Evolutionary conservation across 1,139 yeast species (phyloP), one percentile per base, ranked within the genome.

Genomic region (Insectozyma bohioensis): DNA sequence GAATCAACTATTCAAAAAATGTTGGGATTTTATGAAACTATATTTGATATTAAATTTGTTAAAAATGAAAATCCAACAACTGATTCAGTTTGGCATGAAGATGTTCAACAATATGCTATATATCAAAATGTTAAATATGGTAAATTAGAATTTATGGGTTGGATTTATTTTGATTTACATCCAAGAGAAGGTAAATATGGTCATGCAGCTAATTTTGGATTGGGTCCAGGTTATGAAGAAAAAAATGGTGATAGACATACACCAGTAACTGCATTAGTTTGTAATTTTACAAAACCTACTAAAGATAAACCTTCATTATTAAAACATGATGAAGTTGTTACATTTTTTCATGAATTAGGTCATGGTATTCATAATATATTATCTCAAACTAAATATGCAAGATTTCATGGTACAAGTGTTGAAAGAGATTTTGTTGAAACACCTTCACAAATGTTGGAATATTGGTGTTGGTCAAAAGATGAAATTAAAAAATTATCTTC

Each of bases 401-500:
- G 80, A 41, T 85, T 85, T 60, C 84, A 80, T 49, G 95, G 95
- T 13, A 80, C 88, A 17, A 65, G 74, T 27, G 90, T 83, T 16
- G 80, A 84, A 28, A 71, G 92, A 70, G 95, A 86, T 61, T 86
- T 85, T 58, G 95, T 85, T 31, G 95, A 86, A 57, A 86, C 92
- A 26, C 95, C 95, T 16, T 85, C 95, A 2, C 95, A 86, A 61
- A 78, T 86, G 83, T 67, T 86, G 46, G 95, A 86, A 56, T 84
- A 79, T 59, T 86, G 95, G 88, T 81, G 90, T 22, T 86, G 95
- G 95, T 74, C 81, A 35, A 72, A 69, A 38, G 60, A 70, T 26
- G 81, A 80, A 55, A 63, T 86, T 42, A 71, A 67, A 46, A 52
- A 56, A 9, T 61, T 86, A 31, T 80, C 92, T 0, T 67, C 74